Evolutionary conservation across 805 yeast species (phyloP).

Genomic region (Pichia kluyveri): DNA sequence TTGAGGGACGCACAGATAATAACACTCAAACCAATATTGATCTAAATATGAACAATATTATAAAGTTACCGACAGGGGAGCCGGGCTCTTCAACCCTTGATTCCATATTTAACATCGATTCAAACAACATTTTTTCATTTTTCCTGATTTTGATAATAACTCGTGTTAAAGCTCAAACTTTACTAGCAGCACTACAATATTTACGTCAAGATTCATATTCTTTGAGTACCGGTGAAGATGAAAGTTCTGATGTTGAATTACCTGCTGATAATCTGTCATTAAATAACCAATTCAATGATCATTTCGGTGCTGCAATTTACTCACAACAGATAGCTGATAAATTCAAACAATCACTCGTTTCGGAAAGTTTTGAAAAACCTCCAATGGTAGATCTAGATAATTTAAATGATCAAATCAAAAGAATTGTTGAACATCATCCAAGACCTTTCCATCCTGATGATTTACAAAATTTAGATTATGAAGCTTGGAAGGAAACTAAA

Average conservation of each 20-base stretch:
- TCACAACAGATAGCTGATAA: not conserved
- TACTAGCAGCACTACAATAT: conserved; percentile 11
- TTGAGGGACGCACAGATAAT: not conserved
- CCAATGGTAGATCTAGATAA: conserved; percentile 19
- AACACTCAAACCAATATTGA: too few relatives aligned
- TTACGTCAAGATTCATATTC: conserved; percentile 6
- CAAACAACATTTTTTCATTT: conserved; percentile 4
- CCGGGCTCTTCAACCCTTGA: conserved; percentile 20
- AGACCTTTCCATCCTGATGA: conserved; percentile 30
- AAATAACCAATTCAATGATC: not conserved
- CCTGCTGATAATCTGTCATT: not conserved
- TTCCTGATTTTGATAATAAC: conserved; percentile 9
- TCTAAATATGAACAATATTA: conserved; percentile 1
- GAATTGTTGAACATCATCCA: conserved; percentile 25
- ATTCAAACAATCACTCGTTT: conserved; percentile 5
- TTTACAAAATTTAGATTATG: conserved; percentile 34
- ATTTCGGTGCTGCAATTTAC: not conserved
- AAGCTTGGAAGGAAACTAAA: conserved; percentile 33
- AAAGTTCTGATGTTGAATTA: not conserved
- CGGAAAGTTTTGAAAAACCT: conserved; percentile 16
- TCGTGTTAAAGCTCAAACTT: conserved; percentile 11
- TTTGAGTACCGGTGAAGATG: not conserved
- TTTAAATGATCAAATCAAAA: conserved; percentile 16
- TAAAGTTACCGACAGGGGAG: not conserved
- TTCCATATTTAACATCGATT: conserved; percentile 8